Base-by-base conservation (phyloP, 768 basidiomycete species). In the Suillus occidentalis region DNA sequence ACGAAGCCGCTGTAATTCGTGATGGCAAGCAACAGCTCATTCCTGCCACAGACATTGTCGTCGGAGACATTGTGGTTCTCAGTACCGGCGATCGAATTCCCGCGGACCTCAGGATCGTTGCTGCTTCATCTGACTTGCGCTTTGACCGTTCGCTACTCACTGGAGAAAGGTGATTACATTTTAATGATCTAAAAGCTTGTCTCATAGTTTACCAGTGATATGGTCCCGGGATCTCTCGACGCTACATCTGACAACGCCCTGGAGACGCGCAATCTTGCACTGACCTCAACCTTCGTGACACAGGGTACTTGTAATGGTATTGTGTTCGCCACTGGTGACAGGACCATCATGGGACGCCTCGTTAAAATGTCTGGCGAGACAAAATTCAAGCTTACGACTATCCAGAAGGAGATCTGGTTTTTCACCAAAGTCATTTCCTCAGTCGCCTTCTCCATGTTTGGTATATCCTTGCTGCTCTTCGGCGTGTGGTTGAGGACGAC, bases 121-220 rank as follows among this genome's bases (percentile, higher is more conserved):
- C 83, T 14, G 81, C 80, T 65, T 83, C 84, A 1, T 79, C 80
- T 6, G 86, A 87, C 66, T 74, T 86, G 63, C 79, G 80, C 39
- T 79, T 86, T 55, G 86, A 87, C 63, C 79, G 85, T 12, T 80
- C 85, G 1, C 79, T 86, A 40, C 78, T 87, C 40, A 87, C 86
- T 4, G 83, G 82, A 10, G 83, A 83, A 69, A 80, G 79, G 78
- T 80, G 4, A 13, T 67, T 69, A 31, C 28, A 28, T 16, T 67
- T n/a, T 31, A n/a, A 60, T 61, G 60, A 58, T 25, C 3, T 40
- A 56, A 28, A 52, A 36, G 4, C 22, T 2, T 37, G 13, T 14
- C 49, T 65, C 18, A 70, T 43, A 6, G 18, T 36, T 49, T 22
- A 0, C 22, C 60, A 80, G 80, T 66, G 81, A 82, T 36, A 79